These are phyloP conservation scores for Xylaria sp. DNA, from an alignment of 2,329 filamentous ascomycete genomes.

Conservation along the genomic window DNA sequence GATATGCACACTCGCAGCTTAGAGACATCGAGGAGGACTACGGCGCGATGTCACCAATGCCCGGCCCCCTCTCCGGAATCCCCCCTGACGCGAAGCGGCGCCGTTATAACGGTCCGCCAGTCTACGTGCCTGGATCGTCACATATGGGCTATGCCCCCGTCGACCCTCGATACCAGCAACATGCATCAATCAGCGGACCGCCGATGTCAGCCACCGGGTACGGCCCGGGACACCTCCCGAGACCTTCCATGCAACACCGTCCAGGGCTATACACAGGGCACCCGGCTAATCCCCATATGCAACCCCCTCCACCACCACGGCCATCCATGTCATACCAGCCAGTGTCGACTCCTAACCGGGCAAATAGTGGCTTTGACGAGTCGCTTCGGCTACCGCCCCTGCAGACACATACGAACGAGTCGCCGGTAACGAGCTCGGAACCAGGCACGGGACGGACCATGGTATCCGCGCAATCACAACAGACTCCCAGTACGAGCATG, in stretches of 20 bases:
- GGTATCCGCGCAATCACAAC: slow-evolving; percentile 26
- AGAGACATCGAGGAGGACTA: slow-evolving; percentile 56
- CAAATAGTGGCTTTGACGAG: slow-evolving; percentile 64
- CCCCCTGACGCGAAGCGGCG: slow-evolving; percentile 51
- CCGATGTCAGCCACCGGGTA: slow-evolving; percentile 46
- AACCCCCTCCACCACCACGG: slow-evolving; percentile 68
- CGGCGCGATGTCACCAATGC: slow-evolving; percentile 50
- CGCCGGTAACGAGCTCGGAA: slow-evolving; percentile 42
- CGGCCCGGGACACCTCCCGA: slow-evolving; percentile 46
- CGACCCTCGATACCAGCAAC: slow-evolving; percentile 51
- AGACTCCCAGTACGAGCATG: slow-evolving; percentile 34
- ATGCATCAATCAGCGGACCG: slow-evolving; percentile 42
- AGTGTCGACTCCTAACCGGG: slow-evolving; percentile 47
- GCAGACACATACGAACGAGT: slow-evolving; percentile 56
- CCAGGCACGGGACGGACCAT: slow-evolving; percentile 31
- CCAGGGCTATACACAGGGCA: slow-evolving; percentile 31
- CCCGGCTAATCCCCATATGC: slow-evolving; percentile 55
- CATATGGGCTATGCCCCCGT: slow-evolving; percentile 50
- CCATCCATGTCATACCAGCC: slow-evolving; percentile 53
- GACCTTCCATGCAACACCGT: slow-evolving; percentile 42
- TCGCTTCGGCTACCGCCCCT: slow-evolving; percentile 66
- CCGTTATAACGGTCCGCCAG: slow-evolving; percentile 48
- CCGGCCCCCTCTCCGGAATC: slow-evolving; percentile 30
- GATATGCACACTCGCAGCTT: slow-evolving; percentile 61
- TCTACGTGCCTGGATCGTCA: slow-evolving; percentile 54